phyloP scores from a whole-genome alignment of 2,329 filamentous ascomycete genomes.

The Hirsutella thompsonii region DNA sequence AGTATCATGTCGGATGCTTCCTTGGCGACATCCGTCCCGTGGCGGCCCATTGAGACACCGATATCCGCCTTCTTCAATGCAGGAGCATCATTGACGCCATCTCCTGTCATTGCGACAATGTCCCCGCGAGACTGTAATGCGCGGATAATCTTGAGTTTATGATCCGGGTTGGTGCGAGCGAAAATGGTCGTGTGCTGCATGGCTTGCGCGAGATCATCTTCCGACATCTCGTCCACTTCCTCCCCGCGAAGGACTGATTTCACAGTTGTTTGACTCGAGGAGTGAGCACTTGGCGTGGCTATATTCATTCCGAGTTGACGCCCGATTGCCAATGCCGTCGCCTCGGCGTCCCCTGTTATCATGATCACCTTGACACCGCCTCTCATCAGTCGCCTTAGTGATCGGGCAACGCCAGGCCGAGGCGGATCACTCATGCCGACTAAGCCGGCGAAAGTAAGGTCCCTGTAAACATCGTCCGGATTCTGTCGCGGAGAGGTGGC shows the following conservation, averaged over 20 bases:
- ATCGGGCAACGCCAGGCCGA: slow-evolving; percentile 75
- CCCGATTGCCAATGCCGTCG: slow-evolving; percentile 86
- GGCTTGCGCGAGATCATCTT: slow-evolving; percentile 68
- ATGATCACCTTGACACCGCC: slow-evolving; percentile 96
- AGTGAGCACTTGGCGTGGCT: slow-evolving; percentile 37
- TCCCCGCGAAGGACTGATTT: slow-evolving; percentile 73
- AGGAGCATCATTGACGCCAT: slow-evolving; percentile 95
- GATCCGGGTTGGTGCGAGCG: slow-evolving; percentile 88
- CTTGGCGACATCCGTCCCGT: slow-evolving; percentile 95
- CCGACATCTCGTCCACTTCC: slow-evolving; percentile 86
- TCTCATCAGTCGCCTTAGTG: slow-evolving; percentile 80
- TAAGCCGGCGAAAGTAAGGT: slow-evolving; percentile 78
- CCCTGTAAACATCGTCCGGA: slow-evolving; percentile 62
- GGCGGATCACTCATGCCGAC: slow-evolving; percentile 98
- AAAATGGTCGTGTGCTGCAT: slow-evolving; percentile 90
- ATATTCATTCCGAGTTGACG: slow-evolving; percentile 92
- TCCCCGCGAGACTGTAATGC: slow-evolving; percentile 87
- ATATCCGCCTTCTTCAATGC: slow-evolving; percentile 96
- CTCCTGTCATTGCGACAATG: slow-evolving; percentile 97
- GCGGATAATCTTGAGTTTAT: slow-evolving; percentile 93
- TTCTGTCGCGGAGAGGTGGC: slow-evolving; percentile 29
- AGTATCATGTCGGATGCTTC: slow-evolving; percentile 91
- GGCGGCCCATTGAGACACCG: slow-evolving; percentile 89
- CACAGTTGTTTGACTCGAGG: slow-evolving; percentile 43
- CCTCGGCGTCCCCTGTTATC: slow-evolving; percentile 96